Conservation (phyloP, 306 rosid genomes). For the Myrica gale region DNA sequence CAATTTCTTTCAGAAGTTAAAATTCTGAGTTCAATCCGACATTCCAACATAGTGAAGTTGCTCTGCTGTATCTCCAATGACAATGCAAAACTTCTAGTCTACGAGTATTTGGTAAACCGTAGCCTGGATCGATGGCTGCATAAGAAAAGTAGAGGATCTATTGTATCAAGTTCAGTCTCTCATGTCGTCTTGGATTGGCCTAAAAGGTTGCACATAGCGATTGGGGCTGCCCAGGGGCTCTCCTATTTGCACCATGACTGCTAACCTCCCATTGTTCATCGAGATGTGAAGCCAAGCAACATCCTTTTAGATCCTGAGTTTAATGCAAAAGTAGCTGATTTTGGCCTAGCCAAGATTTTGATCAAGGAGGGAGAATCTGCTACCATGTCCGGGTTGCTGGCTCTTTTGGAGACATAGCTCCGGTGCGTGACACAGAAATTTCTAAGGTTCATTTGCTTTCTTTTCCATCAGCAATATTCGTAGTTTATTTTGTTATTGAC, state of each 20-base stretch:
- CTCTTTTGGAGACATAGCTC: constrained; percentile 88
- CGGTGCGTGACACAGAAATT: constrained; percentile 46
- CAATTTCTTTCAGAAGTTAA: constrained; percentile 72
- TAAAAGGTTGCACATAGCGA: constrained; percentile 62
- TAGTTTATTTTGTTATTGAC: background rate
- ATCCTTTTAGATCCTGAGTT: constrained; percentile 68
- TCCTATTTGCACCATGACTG: constrained; percentile 84
- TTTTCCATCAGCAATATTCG: background rate
- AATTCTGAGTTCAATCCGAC: constrained; percentile 67
- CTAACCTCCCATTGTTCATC: constrained; percentile 63
- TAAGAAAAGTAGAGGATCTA: constrained; percentile 31
- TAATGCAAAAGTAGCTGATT: constrained; percentile 81
- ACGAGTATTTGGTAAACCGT: constrained; percentile 64
- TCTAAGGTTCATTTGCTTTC: background rate
- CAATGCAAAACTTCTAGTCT: constrained; percentile 68
- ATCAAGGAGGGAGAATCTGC: constrained; percentile 64
- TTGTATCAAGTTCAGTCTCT: constrained; percentile 28
- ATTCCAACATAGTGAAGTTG: constrained; percentile 74
- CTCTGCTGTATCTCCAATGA: constrained; percentile 63
- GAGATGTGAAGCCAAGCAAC: constrained; percentile 83
- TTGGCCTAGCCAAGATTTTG: constrained; percentile 78
- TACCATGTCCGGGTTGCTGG: constrained; percentile 77
- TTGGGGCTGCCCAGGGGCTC: constrained; percentile 77
- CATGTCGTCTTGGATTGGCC: constrained; percentile 56
- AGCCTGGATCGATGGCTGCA: constrained; percentile 82